Percentiles rank a stretch among this genome's conserved stretches.
Conservation (phyloP, 352 stramenopile species). For the Phytophthora fragariae region DNA sequence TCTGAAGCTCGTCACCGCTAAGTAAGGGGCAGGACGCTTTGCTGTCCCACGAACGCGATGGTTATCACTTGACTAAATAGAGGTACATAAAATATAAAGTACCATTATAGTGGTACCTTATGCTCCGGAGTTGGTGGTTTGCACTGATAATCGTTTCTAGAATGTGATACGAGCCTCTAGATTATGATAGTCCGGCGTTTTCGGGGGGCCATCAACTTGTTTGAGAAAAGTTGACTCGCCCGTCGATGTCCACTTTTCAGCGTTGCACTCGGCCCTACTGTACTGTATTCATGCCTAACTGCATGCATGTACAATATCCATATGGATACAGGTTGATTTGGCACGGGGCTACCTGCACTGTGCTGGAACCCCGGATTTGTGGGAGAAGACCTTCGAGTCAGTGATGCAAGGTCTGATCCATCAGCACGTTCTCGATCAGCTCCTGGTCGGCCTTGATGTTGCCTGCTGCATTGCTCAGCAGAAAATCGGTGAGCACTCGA, state of each 20-base stretch:
- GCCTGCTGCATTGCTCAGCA: constrained; percentile 44
- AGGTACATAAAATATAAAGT: not conserved
- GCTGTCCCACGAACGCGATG: not conserved
- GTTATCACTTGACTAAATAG: not conserved
- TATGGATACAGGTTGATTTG: not conserved
- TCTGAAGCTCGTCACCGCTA: not conserved
- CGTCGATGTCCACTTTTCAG: not conserved
- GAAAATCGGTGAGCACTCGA: constrained; percentile 52
- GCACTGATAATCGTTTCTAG: not conserved
- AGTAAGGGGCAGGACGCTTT: not conserved
- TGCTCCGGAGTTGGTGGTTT: not conserved
- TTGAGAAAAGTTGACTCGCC: not conserved
- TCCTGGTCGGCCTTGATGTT: constrained; percentile 54
- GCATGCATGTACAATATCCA: too few species aligned
- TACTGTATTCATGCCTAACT: too few species aligned
- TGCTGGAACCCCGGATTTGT: not conserved
- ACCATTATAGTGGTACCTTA: not conserved
- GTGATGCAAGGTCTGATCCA: constrained; percentile 26
- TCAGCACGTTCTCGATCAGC: constrained; percentile 54
- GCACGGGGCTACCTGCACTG: not conserved
- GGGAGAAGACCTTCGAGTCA: not conserved
- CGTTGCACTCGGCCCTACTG: too few species aligned
- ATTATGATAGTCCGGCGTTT: not conserved
- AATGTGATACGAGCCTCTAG: not conserved
- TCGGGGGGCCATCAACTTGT: not conserved